Percentiles rank a stretch among this genome's conserved stretches.
Evolutionary conservation across 441 rosid species (phyloP).

Genomic region (Gossypium trilobum): DNA sequence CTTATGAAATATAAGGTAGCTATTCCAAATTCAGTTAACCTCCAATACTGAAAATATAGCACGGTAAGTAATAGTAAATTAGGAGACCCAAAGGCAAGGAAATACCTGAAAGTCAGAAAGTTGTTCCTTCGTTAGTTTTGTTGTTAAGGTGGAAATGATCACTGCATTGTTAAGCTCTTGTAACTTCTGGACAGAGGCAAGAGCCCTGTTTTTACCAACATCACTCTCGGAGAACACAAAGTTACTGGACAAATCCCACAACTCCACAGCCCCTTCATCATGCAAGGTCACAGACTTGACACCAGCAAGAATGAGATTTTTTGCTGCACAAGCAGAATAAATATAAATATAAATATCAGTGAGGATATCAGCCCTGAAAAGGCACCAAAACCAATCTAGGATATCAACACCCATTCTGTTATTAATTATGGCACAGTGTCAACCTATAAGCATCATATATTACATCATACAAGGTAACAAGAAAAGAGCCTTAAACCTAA

Average conservation of each 20-base stretch:
- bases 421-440: not conserved
- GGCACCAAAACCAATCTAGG: not conserved
- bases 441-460: not conserved
- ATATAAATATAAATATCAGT: not conserved
- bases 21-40: not conserved
- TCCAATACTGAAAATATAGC: not conserved
- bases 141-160: slow-evolving; percentile 54
- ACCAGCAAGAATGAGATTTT: slow-evolving; percentile 88
- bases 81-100: not conserved
- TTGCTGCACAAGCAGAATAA: slow-evolving; percentile 42
- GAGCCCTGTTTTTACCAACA: slow-evolving; percentile 80
- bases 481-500: not conserved
- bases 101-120: slow-evolving; percentile 23
- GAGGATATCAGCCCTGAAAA: not conserved
- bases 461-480: not conserved
- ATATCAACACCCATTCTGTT: not conserved
- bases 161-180: slow-evolving; percentile 93
- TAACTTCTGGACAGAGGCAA: slow-evolving; percentile 79
- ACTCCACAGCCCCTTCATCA: slow-evolving; percentile 66
- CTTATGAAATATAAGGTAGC: not conserved
- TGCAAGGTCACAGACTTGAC: slow-evolving; percentile 92
- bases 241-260: slow-evolving; percentile 86
- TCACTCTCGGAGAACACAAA: slow-evolving; percentile 72
- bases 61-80: not conserved
- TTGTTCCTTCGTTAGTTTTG: slow-evolving; percentile 56